Evolutionary conservation across 1,284 basidiomycete genomes (phyloP), one percentile per base, ranked within the genome.

Genomic region (Takashimella tepidaria): DNA sequence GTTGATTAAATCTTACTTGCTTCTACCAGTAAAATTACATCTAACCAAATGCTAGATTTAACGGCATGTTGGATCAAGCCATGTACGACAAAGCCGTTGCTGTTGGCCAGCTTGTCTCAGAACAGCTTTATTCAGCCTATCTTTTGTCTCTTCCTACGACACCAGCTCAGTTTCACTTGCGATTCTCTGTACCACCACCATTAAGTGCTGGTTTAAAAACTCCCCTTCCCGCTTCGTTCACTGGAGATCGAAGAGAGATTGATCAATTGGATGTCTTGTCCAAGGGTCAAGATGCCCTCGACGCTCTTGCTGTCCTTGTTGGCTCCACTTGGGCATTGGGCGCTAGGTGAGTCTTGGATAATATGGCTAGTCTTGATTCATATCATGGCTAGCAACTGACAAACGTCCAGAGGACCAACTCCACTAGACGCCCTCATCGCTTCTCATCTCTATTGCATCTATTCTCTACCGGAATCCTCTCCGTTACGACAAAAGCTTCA

Each of bases 391-490:
- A n/a, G 3, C 16, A 5, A 31, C 57, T 58, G 41, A 59, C 25
- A 1, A 20, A 8, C 3, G n/a, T n/a, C 5, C 55, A 70, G 71
- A 19, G 40, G 54, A 2, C 67, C 73, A 3, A 71, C 72, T 22
- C 68, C 73, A 0, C 61, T 76, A 3, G 74, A 76, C 46, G 73
- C 74, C 0, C 57, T 76, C 10, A 60, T 76, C 13, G 67, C 68
- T 3, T 70, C 73, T 1, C 68, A 76, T 41, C 53, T 74, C 5
- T 70, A 70, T 47, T 58, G 64, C 13, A 55, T 74, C 6, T 67
- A 64, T 41, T 47, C 57, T 2, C 55, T 73, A 3, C 62, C 64
- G 1, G 21, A 51, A 1, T 45, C 50, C 0, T 62, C 67, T 0
- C 37, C 56, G 0, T 51, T 73, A 31, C 54, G 64, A 8, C 37